phyloP scores from a whole-genome alignment of 2,329 filamentous ascomycete genomes.

The Scortechinia acanthostroma region DNA sequence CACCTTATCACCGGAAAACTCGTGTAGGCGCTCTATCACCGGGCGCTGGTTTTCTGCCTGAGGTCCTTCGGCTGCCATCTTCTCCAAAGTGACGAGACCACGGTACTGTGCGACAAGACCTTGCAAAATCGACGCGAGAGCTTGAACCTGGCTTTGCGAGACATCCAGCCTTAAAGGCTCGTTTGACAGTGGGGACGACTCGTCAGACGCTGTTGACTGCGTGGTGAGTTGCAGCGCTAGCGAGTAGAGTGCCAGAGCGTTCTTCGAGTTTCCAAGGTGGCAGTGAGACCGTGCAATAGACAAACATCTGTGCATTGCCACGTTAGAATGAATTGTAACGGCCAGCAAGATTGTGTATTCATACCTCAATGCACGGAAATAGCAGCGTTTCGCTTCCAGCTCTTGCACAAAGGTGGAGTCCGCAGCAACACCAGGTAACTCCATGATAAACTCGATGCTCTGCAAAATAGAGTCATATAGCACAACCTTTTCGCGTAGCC shows the following conservation, averaged over 20 bases:
- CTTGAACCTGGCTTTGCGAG: constrained; percentile 27
- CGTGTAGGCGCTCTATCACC: constrained; percentile 67
- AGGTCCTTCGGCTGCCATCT: constrained; percentile 31
- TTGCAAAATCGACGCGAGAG: constrained; percentile 34
- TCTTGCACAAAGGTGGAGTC: constrained; percentile 71
- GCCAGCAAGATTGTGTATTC: constrained; percentile 12
- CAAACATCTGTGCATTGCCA: constrained; percentile 34
- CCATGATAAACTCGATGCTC: constrained; percentile 82
- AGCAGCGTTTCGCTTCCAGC: constrained; percentile 66
- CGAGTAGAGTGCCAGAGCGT: constrained; percentile 51
- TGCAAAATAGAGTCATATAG: constrained; percentile 87
- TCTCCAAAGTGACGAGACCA: constrained; percentile 68
- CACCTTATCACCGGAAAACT: constrained; percentile 66
- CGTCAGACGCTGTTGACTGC: constrained; percentile 27
- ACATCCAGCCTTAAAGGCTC: constrained; percentile 14
- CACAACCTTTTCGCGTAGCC: constrained; percentile 78
- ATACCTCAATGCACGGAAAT: constrained; percentile 84
- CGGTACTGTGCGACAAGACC: constrained; percentile 55
- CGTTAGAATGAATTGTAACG: background rate
- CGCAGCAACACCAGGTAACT: constrained; percentile 81
- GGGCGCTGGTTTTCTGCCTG: constrained; percentile 40
- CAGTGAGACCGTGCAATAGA: constrained; percentile 53
- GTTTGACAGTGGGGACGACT: background rate
- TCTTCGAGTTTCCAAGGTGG: constrained; percentile 41
- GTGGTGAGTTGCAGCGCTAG: constrained; percentile 41